These are phyloP conservation scores for Dipodascopsis uninucleata DNA, from an alignment of 805 yeast genomes.

Conservation along the genomic window DNA sequence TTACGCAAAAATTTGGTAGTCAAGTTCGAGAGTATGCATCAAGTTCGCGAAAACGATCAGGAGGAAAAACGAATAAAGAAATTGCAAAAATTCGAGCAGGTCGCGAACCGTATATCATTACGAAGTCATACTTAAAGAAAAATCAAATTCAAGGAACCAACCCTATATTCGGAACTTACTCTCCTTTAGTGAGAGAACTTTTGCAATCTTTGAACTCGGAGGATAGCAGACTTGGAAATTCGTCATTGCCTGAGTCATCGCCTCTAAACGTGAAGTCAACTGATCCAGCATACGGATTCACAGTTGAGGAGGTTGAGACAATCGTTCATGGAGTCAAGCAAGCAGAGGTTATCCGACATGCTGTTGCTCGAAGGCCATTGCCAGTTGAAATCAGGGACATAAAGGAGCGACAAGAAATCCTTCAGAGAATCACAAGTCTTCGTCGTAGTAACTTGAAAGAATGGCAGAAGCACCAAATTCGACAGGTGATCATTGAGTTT, in stretches of 20 bases:
- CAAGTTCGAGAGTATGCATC: too few relatives aligned
- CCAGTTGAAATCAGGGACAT: constrained; percentile 54
- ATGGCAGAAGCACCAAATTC: constrained; percentile 53
- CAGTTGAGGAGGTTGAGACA: constrained; percentile 2
- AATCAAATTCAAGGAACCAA: constrained; percentile 6
- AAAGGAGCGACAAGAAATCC: too few relatives aligned
- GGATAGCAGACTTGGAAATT: constrained; percentile 2
- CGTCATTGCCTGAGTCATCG: too few relatives aligned
- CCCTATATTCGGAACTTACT: constrained; percentile 20
- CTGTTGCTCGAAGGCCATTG: background rate
- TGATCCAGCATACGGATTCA: constrained; percentile 15
- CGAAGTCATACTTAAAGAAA: constrained; percentile 9
- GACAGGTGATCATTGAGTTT: constrained; percentile 73
- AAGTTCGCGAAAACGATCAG: too few relatives aligned
- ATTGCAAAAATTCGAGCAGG: constrained; percentile 10
- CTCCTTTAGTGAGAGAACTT: constrained; percentile 14
- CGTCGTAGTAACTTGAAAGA: constrained; percentile 65
- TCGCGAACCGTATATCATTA: constrained; percentile 20
- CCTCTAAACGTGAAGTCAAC: constrained; percentile 1
- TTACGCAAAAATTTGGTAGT: too few relatives aligned
- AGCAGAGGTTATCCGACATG: background rate
- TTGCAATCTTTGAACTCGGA: constrained; percentile 15
- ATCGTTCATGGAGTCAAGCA: background rate
- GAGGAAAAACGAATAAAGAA: constrained; percentile 18
- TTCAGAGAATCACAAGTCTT: constrained; percentile 67